Conservation (phyloP, 345 rosid species). For the Linum trigynum region DNA sequence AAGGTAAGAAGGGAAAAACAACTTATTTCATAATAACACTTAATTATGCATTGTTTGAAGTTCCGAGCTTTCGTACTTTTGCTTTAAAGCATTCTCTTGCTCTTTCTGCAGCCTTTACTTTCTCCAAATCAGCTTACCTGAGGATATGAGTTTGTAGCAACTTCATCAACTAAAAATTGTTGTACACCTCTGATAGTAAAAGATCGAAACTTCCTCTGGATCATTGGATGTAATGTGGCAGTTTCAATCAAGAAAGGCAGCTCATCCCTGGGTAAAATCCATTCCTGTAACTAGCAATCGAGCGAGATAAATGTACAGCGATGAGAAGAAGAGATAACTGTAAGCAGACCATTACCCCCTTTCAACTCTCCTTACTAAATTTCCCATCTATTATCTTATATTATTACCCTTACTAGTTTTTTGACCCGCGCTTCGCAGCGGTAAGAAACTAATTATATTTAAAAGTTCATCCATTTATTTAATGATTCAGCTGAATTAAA, state of each 20-base stretch:
- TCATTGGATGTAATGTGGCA: neutral
- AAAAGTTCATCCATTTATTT: no score
- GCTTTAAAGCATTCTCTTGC: neutral
- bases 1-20: constrained; percentile 44
- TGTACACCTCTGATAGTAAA: constrained; percentile 1
- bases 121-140: constrained; percentile 73
- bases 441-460: no score
- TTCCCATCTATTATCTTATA: no score
- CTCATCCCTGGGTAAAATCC: neutral
- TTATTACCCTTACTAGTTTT: no score
- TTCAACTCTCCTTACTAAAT: neutral
- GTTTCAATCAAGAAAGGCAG: no score
- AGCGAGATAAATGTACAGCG: neutral
- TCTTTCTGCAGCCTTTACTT: constrained; percentile 59
- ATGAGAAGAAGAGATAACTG: neutral
- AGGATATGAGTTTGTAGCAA: constrained; percentile 52
- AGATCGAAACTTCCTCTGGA: neutral
- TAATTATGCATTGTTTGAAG: neutral
- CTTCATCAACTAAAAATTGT: neutral
- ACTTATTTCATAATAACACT: no score
- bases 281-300: neutral
- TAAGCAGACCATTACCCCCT: no score
- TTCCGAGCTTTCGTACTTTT: neutral
- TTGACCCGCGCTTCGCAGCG: no score
- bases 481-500: no score